Evolutionary conservation across 108 stramenopile genomes (phyloP).

Genomic region (Stephanodiscus triporus): DNA sequence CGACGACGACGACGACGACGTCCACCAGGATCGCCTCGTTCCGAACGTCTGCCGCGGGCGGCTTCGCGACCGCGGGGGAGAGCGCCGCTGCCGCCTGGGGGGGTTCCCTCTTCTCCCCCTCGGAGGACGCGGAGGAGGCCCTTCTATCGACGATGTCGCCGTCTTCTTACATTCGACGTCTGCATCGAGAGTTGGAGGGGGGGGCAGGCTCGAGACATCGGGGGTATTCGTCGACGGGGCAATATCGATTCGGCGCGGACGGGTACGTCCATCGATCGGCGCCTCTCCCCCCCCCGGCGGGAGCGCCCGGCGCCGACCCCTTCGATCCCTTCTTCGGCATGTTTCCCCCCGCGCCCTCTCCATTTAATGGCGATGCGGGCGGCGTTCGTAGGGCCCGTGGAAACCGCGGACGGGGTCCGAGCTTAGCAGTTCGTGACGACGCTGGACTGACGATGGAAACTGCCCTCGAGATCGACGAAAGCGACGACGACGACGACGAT

Average conservation of each 20-base stretch:
- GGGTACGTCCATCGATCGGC: background rate
- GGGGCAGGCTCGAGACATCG: background rate
- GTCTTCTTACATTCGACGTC: conserved; percentile 21
- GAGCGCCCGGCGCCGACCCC: background rate
- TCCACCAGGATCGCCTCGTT: background rate
- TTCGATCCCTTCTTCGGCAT: background rate
- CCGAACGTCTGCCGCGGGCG: background rate
- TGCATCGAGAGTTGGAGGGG: conserved; percentile 27
- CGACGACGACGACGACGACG: background rate
- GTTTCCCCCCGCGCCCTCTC: background rate
- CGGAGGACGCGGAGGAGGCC: conserved; percentile 21
- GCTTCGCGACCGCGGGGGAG: background rate
- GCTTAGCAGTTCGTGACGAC: background rate
- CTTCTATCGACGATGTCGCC: conserved; percentile 14
- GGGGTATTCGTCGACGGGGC: background rate
- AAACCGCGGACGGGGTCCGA: background rate
- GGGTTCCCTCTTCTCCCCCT: background rate
- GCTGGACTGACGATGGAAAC: conserved; percentile 46
- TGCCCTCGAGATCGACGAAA: conserved; percentile 46
- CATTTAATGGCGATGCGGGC: conserved; percentile 7
- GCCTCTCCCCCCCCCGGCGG: background rate
- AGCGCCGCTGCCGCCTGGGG: background rate
- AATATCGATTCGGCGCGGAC: no score
- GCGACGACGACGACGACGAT: conserved; percentile 39
- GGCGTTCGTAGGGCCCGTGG: background rate